Evolutionary conservation across 2,329 filamentous ascomycete species (phyloP).

Genomic region (Aspergillus quadrilineatus): DNA sequence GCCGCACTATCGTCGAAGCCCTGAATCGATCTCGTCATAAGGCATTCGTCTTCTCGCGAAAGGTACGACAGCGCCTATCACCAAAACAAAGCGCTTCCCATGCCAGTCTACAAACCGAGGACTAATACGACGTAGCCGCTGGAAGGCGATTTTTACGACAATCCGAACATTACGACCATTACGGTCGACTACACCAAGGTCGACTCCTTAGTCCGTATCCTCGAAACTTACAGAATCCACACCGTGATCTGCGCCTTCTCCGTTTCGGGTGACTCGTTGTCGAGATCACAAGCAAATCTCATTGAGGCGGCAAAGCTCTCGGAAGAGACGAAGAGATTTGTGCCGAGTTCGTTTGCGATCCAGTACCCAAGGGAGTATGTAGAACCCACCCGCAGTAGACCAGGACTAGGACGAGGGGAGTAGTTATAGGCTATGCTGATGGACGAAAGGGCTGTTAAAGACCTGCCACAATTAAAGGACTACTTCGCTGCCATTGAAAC

Average conservation of each 20-base stretch:
- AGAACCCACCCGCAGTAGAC: not conserved
- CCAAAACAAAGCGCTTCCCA: not conserved
- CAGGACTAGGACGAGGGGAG: too few species aligned
- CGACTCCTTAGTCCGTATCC: slow-evolving; percentile 18
- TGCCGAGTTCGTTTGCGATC: slow-evolving; percentile 23
- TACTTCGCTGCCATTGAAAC: slow-evolving; percentile 4
- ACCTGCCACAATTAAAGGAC: slow-evolving; percentile 5
- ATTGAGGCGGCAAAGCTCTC: slow-evolving; percentile 21
- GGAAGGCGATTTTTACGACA: too few species aligned
- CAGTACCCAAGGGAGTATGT: slow-evolving; percentile 12
- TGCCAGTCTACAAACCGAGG: too few species aligned
- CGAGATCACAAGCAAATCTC: slow-evolving; percentile 18
- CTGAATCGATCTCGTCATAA: not conserved
- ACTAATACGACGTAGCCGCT: not conserved
- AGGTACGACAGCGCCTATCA: too few species aligned
- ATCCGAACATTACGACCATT: not conserved
- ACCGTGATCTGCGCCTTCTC: slow-evolving; percentile 24
- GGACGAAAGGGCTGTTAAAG: not conserved
- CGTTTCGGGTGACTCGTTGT: not conserved
- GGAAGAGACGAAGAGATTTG: slow-evolving; percentile 15
- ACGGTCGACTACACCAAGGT: slow-evolving; percentile 29
- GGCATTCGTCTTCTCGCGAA: slow-evolving; percentile 5
- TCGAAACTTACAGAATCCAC: slow-evolving; percentile 24
- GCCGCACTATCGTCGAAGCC: slow-evolving; percentile 11
- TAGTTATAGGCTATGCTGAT: too few species aligned